phyloP scores from a whole-genome alignment of 225 moss, liverwort and hornwort genomes.

The Bryum argenteum region DNA sequence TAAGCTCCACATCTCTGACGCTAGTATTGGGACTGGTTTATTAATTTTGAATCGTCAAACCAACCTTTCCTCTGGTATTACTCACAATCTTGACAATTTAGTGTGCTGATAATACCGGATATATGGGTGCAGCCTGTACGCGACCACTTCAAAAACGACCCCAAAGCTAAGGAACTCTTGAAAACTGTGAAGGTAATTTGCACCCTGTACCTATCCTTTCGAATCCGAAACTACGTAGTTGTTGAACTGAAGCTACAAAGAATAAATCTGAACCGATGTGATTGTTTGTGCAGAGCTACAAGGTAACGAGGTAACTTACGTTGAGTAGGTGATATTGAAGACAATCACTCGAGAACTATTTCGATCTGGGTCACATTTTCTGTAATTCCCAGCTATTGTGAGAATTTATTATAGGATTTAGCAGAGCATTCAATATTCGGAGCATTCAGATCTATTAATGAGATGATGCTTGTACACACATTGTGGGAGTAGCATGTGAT shows the following conservation, averaged over 20 bases:
- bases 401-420: background rate
- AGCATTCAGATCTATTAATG: too few relatives aligned
- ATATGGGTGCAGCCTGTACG: conserved; percentile 69
- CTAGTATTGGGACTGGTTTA: background rate
- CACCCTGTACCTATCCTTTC: background rate
- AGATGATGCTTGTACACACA: too few relatives aligned
- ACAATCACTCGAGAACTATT: conserved; percentile 6
- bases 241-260: background rate
- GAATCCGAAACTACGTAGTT: conserved; percentile 9
- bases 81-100: background rate
- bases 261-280: too few relatives aligned
- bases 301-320: conserved; percentile 46
- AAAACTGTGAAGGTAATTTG: conserved; percentile 74
- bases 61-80: background rate
- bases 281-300: conserved; percentile 39
- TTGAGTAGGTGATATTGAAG: background rate
- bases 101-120: conserved; percentile 3
- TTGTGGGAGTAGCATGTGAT: too few relatives aligned
- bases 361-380: background rate
- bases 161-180: conserved; percentile 70
- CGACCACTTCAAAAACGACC: conserved; percentile 81
- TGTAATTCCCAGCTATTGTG: background rate
- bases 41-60: background rate
- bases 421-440: too few relatives aligned
- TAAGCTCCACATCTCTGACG: background rate